A percentile compares a stretch with the other conserved stretches of the same genome.
Conservation (phyloP, 805 yeast species). For the Komagataella pseudopastoris region DNA sequence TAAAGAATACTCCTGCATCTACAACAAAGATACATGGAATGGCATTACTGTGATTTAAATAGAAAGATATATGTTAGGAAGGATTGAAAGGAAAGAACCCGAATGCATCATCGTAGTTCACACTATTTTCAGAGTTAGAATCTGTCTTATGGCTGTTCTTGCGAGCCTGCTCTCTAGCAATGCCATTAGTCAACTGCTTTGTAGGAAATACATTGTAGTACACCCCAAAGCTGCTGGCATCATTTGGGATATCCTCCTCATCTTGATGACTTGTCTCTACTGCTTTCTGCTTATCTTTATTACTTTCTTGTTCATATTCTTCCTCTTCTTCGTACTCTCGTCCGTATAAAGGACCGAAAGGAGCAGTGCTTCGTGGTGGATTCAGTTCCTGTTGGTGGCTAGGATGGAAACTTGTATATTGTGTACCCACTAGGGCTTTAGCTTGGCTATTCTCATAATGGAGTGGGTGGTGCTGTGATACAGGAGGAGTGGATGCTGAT, state of each 20-base stretch:
- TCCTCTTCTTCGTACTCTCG: conserved; percentile 8
- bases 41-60: background rate
- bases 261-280: conserved; percentile 9
- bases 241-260: conserved; percentile 16
- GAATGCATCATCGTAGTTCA: conserved; percentile 4
- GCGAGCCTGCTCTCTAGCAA: conserved; percentile 1
- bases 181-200: conserved; percentile 4
- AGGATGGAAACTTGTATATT: background rate
- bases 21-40: background rate
- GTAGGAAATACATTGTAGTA: conserved; percentile 16
- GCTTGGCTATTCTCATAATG: conserved; percentile 21
- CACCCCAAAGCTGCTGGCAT: conserved; percentile 20
- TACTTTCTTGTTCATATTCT: conserved; percentile 13
- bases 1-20: background rate
- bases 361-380: background rate
- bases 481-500: conserved; percentile 18
- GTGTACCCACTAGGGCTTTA: background rate
- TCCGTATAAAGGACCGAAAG: conserved; percentile 4
- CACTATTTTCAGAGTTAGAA: background rate
- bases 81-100: conserved; percentile 11
- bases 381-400: conserved; percentile 2
- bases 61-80: background rate
- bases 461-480: conserved; percentile 41
- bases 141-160: background rate
- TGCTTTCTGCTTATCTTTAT: conserved; percentile 14